Conservation (phyloP, 108 stramenopile species). For the Discostella pseudostelligera region DNA sequence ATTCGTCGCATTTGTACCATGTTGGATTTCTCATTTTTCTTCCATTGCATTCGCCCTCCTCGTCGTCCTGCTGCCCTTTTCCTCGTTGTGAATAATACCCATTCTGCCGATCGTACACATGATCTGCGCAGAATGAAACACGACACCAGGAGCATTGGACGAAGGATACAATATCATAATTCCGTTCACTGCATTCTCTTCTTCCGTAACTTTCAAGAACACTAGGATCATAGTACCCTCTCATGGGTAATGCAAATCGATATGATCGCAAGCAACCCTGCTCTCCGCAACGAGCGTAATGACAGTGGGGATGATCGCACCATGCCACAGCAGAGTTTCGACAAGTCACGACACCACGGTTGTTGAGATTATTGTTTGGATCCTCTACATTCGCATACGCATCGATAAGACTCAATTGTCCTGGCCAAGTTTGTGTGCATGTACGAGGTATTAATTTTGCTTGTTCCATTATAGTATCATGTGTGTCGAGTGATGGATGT, state of each 20-base stretch:
- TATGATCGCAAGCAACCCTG: conserved; percentile 36
- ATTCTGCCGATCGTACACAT: background rate
- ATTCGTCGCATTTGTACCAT: conserved; percentile 41
- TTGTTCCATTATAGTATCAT: background rate
- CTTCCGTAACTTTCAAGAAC: background rate
- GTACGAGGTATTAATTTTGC: conserved; percentile 5
- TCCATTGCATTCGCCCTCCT: background rate
- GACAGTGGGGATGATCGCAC: conserved; percentile 33
- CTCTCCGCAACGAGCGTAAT: conserved; percentile 22
- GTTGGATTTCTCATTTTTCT: no score
- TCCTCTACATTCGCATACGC: background rate
- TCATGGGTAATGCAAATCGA: conserved; percentile 16
- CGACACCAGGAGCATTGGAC: conserved; percentile 23
- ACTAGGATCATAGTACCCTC: background rate
- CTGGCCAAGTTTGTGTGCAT: conserved; percentile 36
- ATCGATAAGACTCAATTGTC: conserved; percentile 7
- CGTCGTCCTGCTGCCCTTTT: background rate
- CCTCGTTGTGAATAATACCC: background rate
- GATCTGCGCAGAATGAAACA: conserved; percentile 31
- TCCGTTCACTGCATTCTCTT: conserved; percentile 10
- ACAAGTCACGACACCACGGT: conserved; percentile 13
- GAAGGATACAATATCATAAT: conserved; percentile 12
- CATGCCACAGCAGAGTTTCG: conserved; percentile 31
- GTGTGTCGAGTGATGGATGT: no score
- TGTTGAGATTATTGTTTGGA: background rate